Evolutionary conservation across 805 yeast species (phyloP), one percentile per base, ranked within the genome.

Genomic region (Wickerhamiella siamensis): DNA sequence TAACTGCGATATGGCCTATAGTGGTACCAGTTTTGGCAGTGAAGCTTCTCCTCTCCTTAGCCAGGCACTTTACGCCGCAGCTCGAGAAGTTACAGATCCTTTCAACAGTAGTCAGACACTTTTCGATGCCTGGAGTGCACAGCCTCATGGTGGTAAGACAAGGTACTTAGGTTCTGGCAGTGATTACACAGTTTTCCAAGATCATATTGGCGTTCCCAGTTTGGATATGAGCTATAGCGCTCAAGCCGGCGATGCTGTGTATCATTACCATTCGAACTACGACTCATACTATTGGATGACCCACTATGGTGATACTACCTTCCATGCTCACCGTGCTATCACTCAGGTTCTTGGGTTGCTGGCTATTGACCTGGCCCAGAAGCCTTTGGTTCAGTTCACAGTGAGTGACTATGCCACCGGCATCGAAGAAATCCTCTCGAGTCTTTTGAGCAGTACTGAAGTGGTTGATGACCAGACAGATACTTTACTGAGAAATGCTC

Each of bases 221-320:
- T 60, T 71, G n/a, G 80, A 78, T 56, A 44, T 76, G 38, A 80
- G 78, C 0, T 80, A 77, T 53, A 58, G 52, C 16, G 53, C 53
- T 19, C 62, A 66, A 8, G 51, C 54, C 10, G 62, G 56, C 6
- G 79, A 75, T 39, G 67, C 84, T 0, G 73, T 78, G 5, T 79
- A 79, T 54, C 87, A 78, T 46, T 78, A 80, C 56, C 88, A 80
- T 55, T 78, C 87, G 15, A 74, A 77, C 55, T 80, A 77, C 53
- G 86, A 79, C 57, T 76, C 83, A 1, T 74, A 62, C 56, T 64
- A 74, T 48, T 80, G 88, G 88, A 77, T 79, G 78, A 65, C 66
- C 31, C 64, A 59, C 4, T 69, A 57, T 54, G 80, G 74, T 22
- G 87, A 79, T 53, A 77, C 79, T 12, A 75, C 70, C 0, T 78